phyloP scores from a whole-genome alignment of 345 rosid species.

The Hibiscus tridactylites region DNA sequence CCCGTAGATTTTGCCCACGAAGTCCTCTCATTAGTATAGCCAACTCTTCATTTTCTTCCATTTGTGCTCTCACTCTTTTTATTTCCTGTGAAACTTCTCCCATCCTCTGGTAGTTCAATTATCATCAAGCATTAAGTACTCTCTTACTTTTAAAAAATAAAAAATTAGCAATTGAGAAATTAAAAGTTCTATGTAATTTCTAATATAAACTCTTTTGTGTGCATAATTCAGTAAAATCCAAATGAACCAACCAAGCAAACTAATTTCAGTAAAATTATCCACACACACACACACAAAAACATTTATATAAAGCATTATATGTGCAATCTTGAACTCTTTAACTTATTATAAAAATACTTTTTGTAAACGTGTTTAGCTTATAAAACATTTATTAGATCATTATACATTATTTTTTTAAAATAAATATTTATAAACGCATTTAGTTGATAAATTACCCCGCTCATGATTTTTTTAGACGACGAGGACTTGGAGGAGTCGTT shows the following conservation, averaged over 20 bases:
- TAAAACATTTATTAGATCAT: too few species aligned
- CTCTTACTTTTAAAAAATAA: not conserved
- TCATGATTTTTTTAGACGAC: slow-evolving; percentile 32
- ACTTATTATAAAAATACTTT: too few species aligned
- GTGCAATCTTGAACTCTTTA: too few species aligned
- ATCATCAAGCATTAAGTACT: not conserved
- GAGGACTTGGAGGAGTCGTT: slow-evolving; percentile 39
- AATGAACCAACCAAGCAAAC: not conserved
- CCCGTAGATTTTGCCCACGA: slow-evolving; percentile 85
- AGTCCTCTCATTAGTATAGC: slow-evolving; percentile 85
- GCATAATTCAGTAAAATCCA: not conserved
- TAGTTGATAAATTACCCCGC: slow-evolving; percentile 20
- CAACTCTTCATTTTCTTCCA: slow-evolving; percentile 84
- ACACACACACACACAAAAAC: too few species aligned
- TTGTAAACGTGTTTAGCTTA: too few species aligned
- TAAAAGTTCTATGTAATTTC: not conserved
- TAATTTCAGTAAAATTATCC: too few species aligned
- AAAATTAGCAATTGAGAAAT: not conserved
- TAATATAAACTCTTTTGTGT: not conserved
- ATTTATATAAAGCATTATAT: too few species aligned
- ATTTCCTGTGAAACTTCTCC: slow-evolving; percentile 85
- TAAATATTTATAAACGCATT: too few species aligned
- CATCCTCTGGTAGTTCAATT: slow-evolving; percentile 46
- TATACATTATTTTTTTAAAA: too few species aligned
- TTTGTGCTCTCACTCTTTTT: slow-evolving; percentile 80